Conservation (phyloP, 768 basidiomycete species). For the Leucocoprinus leucothites region DNA sequence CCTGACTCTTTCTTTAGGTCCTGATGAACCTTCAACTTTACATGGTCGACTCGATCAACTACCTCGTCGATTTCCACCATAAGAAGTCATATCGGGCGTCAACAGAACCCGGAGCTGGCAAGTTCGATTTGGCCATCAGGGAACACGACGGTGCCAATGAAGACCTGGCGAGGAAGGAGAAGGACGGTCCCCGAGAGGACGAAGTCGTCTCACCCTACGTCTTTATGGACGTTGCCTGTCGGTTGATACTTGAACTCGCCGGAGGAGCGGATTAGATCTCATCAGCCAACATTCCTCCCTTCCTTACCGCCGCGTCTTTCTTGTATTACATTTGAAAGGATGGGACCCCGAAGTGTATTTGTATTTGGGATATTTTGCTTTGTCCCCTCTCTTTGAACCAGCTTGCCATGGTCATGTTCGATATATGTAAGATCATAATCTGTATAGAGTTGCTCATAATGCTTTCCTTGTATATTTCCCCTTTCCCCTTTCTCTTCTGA, state of each 20-base stretch:
- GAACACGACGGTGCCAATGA: conserved; percentile 47
- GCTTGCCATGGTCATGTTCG: neutral
- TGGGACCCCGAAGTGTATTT: neutral
- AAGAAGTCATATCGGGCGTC: conserved; percentile 89
- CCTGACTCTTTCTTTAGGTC: conserved; percentile 53
- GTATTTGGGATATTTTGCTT: neutral
- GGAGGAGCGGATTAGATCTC: conserved; percentile 41
- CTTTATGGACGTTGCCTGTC: conserved; percentile 95
- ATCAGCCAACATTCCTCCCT: neutral
- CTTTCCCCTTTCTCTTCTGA: neutral
- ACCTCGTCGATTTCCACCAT: conserved; percentile 97
- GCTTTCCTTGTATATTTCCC: neutral
- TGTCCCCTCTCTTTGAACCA: neutral
- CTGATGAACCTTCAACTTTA: conserved; percentile 98
- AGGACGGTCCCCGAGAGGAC: conserved; percentile 49
- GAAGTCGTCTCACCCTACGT: conserved; percentile 84
- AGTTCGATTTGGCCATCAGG: conserved; percentile 63
- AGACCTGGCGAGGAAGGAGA: conserved; percentile 34
- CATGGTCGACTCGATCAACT: conserved; percentile 93
- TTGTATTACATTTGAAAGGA: neutral
- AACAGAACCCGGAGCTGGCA: conserved; percentile 61
- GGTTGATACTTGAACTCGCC: conserved; percentile 91
- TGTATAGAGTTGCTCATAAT: neutral
- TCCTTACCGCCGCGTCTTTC: neutral
- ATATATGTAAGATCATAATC: neutral